Conservation (phyloP, 1,139 yeast genomes). For the Tardiomyces depauwii region DNA sequence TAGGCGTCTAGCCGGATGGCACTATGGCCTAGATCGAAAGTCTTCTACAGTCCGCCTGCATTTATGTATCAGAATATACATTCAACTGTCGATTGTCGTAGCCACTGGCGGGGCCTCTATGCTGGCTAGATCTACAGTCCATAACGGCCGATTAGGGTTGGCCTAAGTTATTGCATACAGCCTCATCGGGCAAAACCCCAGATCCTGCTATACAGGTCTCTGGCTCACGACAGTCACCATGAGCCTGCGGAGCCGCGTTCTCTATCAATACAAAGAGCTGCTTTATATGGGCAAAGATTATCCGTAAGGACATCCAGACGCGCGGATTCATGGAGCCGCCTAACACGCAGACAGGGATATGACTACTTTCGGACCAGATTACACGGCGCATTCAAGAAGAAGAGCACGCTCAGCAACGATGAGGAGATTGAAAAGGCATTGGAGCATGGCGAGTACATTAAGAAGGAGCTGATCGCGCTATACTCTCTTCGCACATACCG, state of each 20-base stretch:
- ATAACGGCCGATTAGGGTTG: too few relatives aligned
- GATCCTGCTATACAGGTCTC: too few relatives aligned
- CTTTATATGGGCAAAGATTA: constrained; percentile 28
- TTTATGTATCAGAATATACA: too few relatives aligned
- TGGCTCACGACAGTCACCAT: too few relatives aligned
- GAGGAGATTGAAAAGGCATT: constrained; percentile 21
- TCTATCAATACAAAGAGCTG: constrained; percentile 27
- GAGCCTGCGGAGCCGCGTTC: constrained; percentile 15
- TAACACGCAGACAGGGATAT: constrained; percentile 14
- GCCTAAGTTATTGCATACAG: too few relatives aligned
- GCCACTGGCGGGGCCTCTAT: too few relatives aligned
- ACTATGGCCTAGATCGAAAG: too few relatives aligned
- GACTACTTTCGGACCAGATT: constrained; percentile 18
- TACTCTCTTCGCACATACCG: constrained; percentile 25
- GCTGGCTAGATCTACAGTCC: too few relatives aligned
- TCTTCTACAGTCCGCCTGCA: too few relatives aligned
- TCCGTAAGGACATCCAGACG: constrained; percentile 19
- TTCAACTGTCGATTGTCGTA: too few relatives aligned
- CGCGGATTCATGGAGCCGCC: neutral
- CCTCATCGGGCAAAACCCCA: too few relatives aligned
- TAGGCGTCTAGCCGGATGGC: too few relatives aligned
- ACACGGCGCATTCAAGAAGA: constrained; percentile 20
- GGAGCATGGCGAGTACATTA: constrained; percentile 27
- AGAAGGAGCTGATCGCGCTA: constrained; percentile 25
- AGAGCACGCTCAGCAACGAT: constrained; percentile 12